Evolutionary conservation across 164 flowering plant species (phyloP), one percentile per base, ranked within the genome.

Genomic region (Umbilicus rupestris): DNA sequence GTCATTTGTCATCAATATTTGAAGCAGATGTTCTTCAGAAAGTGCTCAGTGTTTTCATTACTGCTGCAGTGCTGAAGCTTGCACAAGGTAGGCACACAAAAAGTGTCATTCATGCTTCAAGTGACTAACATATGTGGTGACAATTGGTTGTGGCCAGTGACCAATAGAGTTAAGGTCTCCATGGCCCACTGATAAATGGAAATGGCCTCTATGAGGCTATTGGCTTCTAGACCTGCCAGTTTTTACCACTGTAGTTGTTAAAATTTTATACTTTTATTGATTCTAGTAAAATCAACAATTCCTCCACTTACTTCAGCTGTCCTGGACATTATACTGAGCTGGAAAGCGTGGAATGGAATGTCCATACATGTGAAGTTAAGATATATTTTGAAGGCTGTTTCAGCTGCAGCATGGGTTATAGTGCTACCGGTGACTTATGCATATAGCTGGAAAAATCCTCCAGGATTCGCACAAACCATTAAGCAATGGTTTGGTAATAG

Each of bases 61-160:
- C 98, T 67, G 95, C 98, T 69, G 89, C 98, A 66, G 74, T 92
- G 66, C 71, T 92, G 83, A 92, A 89, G 83, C 92, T 92, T 76
- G 88, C 81, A 44, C 91, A 85, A 80, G 91, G 98, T 90, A 71
- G 1, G 39, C 62, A 26, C 39, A 26, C 24, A 24, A 42, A 50
- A 37, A 50, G 65, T 6, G 30, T 1, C 16, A 24, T 28, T 4
- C 9, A 26, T 52, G 26, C 20, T 49, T 10, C 26, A 49, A 49
- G 20, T 49, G 26, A 49, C 11, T 49, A 26, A 20, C 11, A 22
- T 26, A 15, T 24, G 59, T 52, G 30, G 28, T 26, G 26, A n/a
- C 26, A 49, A 20, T 26, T 26, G 33, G 59, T 52, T 52, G 59
- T 52, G 20, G 58, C 7, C 31, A 52, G 4, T 55, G 60, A 28